Conservation (phyloP, 805 yeast species). For the Candida dajiaensis region DNA sequence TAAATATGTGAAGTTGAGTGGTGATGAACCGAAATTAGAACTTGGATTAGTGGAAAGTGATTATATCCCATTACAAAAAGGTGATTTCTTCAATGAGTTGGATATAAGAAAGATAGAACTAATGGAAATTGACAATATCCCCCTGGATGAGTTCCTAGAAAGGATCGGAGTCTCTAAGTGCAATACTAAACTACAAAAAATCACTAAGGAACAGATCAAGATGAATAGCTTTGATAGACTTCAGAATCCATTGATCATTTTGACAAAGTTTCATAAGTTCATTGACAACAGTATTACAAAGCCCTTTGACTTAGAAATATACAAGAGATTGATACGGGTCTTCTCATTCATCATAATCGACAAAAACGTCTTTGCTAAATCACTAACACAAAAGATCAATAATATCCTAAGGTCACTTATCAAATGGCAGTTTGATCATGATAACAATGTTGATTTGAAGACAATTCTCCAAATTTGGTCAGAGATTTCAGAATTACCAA, state of each 20-base stretch:
- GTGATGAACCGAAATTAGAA: background rate
- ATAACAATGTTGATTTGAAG: background rate
- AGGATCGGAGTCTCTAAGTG: slow-evolving; percentile 4
- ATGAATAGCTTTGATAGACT: slow-evolving; percentile 4
- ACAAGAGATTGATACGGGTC: slow-evolving; percentile 1
- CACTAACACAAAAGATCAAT: background rate
- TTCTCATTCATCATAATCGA: slow-evolving; percentile 11
- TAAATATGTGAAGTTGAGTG: background rate
- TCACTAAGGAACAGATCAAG: background rate
- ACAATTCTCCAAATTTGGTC: slow-evolving; percentile 5
- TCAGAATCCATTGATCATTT: slow-evolving; percentile 1
- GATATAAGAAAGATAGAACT: background rate
- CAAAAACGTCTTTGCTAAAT: slow-evolving; percentile 1
- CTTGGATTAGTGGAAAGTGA: slow-evolving; percentile 1
- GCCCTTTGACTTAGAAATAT: background rate
- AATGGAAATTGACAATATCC: background rate
- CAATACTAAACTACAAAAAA: background rate
- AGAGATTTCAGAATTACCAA: background rate
- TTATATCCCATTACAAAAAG: background rate
- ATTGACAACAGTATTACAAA: background rate
- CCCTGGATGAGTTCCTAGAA: background rate
- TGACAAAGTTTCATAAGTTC: slow-evolving; percentile 5
- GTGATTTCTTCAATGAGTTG: slow-evolving; percentile 10
- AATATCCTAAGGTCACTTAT: slow-evolving; percentile 1
- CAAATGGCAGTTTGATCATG: slow-evolving; percentile 5